phyloP scores from a whole-genome alignment of 768 basidiomycete species.

The Suillus occidentalis region DNA sequence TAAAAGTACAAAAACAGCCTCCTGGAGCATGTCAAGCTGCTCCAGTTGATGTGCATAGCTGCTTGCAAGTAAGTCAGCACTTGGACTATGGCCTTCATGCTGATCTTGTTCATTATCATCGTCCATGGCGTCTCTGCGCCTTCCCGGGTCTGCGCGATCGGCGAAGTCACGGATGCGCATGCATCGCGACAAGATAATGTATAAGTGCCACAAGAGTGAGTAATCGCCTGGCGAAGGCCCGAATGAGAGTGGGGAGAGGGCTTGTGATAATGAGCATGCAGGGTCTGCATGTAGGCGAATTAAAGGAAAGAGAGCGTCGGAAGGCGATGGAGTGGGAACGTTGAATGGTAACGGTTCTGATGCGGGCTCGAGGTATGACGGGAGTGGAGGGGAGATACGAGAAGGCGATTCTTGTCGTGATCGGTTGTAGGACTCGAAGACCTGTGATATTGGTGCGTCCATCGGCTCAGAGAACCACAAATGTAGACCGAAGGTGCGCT shows the following conservation, averaged over 20 bases:
- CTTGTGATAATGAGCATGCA: slow-evolving; percentile 63
- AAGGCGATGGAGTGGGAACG: slow-evolving; percentile 42
- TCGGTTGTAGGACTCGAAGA: slow-evolving; percentile 61
- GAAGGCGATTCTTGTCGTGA: slow-evolving; percentile 37
- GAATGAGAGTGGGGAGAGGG: slow-evolving; percentile 74
- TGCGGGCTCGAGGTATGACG: slow-evolving; percentile 52
- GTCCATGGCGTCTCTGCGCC: slow-evolving; percentile 33
- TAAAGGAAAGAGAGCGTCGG: slow-evolving; percentile 80
- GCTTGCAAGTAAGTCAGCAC: slow-evolving; percentile 79
- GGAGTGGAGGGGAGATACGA: slow-evolving; percentile 52
- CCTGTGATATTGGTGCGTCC: slow-evolving; percentile 67
- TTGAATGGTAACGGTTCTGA: slow-evolving; percentile 37
- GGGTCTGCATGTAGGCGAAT: slow-evolving; percentile 78
- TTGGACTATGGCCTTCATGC: slow-evolving; percentile 77
- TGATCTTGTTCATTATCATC: slow-evolving; percentile 45
- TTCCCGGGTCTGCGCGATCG: slow-evolving; percentile 63
- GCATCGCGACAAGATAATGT: slow-evolving; percentile 81
- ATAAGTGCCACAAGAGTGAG: slow-evolving; percentile 90
- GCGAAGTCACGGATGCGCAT: slow-evolving; percentile 84
- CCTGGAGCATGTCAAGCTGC: slow-evolving; percentile 73
- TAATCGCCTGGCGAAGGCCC: slow-evolving; percentile 75
- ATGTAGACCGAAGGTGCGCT: slow-evolving; percentile 84
- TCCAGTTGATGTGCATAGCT: slow-evolving; percentile 90
- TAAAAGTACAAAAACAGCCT: slow-evolving; percentile 85
- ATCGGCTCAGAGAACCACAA: slow-evolving; percentile 85